A percentile compares a stretch with the other conserved stretches of the same genome.
Evolutionary conservation across 1,284 basidiomycete genomes (phyloP).

Genomic region (Wallemia ichthyophaga): DNA sequence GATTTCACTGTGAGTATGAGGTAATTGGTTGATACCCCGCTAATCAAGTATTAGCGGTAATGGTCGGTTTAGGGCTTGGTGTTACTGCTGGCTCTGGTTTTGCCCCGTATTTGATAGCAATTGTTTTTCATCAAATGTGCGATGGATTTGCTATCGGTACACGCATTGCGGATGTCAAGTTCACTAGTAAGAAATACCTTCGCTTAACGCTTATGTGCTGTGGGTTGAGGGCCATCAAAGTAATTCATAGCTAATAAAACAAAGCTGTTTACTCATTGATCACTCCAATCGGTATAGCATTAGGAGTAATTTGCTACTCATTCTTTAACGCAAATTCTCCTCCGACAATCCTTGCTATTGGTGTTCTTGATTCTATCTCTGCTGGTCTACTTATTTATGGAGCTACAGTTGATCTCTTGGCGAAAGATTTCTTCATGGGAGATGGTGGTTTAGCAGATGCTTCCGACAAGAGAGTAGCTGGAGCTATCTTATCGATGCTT

Average conservation of each 20-base stretch:
- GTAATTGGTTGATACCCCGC: too few relatives aligned
- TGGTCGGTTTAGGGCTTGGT: constrained; percentile 16
- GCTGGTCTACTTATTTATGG: constrained; percentile 15
- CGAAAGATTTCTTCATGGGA: not conserved
- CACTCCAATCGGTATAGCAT: constrained; percentile 12
- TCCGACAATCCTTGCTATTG: constrained; percentile 11
- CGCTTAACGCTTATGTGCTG: not conserved
- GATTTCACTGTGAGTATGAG: too few relatives aligned
- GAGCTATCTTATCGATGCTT: not conserved
- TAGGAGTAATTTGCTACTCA: constrained; percentile 13
- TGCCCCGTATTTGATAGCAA: constrained; percentile 12
- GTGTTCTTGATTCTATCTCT: constrained; percentile 12
- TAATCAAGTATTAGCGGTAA: constrained; percentile 6
- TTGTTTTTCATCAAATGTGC: constrained; percentile 12
- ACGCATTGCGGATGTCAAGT: not conserved
- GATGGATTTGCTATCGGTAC: not conserved
- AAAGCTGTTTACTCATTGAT: constrained; percentile 3
- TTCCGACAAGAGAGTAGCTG: not conserved
- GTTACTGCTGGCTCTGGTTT: constrained; percentile 9
- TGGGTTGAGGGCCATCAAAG: not conserved
- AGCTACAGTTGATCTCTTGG: constrained; percentile 10
- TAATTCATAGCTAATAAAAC: not conserved
- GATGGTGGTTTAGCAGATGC: not conserved
- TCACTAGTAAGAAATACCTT: not conserved
- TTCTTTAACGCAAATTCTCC: constrained; percentile 13